Evolutionary conservation across 2,329 filamentous ascomycete genomes (phyloP).

Genomic region (Exophiala dermatitidis): DNA sequence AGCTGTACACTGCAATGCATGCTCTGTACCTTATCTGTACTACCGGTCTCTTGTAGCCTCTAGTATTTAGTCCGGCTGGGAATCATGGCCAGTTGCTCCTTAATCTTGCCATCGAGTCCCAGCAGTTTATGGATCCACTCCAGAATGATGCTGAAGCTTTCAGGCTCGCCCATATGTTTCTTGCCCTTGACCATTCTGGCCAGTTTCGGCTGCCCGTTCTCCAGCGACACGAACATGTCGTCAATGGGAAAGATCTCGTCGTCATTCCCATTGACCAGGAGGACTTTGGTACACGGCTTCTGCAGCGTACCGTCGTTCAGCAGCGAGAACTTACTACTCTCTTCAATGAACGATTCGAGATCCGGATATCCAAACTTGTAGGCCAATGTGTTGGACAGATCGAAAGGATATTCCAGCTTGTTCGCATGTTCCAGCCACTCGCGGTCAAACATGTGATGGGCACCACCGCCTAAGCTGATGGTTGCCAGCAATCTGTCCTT

Average conservation of each 20-base stretch:
- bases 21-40: not conserved
- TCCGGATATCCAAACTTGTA: slow-evolving; percentile 44
- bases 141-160: slow-evolving; percentile 35
- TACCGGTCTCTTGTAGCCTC: not conserved
- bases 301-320: slow-evolving; percentile 50
- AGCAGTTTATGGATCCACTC: slow-evolving; percentile 34
- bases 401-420: slow-evolving; percentile 54
- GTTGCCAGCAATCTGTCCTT: slow-evolving; percentile 45
- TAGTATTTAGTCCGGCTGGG: slow-evolving; percentile 26
- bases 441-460: slow-evolving; percentile 52
- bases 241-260: slow-evolving; percentile 59
- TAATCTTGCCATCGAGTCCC: slow-evolving; percentile 24
- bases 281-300: slow-evolving; percentile 41
- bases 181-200: slow-evolving; percentile 52
- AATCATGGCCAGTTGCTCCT: slow-evolving; percentile 27
- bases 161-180: slow-evolving; percentile 63
- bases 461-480: slow-evolving; percentile 50
- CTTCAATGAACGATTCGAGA: slow-evolving; percentile 42
- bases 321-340: slow-evolving; percentile 48
- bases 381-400: slow-evolving; percentile 45
- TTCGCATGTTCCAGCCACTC: slow-evolving; percentile 51
- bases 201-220: slow-evolving; percentile 49
- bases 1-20: not conserved
- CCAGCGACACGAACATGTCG: slow-evolving; percentile 50
- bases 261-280: slow-evolving; percentile 52